Conservation (phyloP, 2,329 filamentous ascomycete genomes). For the Xylariaceae sp. region DNA sequence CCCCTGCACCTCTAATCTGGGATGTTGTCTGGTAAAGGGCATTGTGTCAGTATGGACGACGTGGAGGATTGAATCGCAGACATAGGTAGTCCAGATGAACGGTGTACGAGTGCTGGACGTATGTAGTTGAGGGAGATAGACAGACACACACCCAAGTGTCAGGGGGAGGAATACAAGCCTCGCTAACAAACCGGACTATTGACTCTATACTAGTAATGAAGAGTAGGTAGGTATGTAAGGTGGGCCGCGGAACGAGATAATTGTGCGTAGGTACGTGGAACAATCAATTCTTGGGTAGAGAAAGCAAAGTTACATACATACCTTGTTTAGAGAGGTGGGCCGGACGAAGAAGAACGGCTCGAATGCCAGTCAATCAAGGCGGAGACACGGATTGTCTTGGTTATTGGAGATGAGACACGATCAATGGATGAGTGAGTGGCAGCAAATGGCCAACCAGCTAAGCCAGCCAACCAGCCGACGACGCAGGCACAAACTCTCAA, state of each 20-base stretch:
- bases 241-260: slow-evolving; percentile 4
- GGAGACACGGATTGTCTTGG: slow-evolving; percentile 28
- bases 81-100: not conserved
- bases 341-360: slow-evolving; percentile 6
- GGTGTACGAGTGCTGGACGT: not conserved
- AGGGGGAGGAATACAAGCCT: not conserved
- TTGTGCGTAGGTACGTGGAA: slow-evolving; percentile 2
- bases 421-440: slow-evolving; percentile 12
- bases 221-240: not conserved
- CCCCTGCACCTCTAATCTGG: slow-evolving; percentile 20
- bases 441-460: not conserved
- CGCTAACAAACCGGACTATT: slow-evolving; percentile 1
- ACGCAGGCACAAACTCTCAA: not conserved
- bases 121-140: slow-evolving; percentile 1
- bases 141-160: not conserved
- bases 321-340: slow-evolving; percentile 12
- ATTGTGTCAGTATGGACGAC: slow-evolving; percentile 35
- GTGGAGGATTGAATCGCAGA: not conserved
- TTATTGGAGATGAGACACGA: slow-evolving; percentile 19
- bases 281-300: not conserved
- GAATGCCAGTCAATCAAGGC: slow-evolving; percentile 19
- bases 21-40: slow-evolving; percentile 30
- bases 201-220: slow-evolving; percentile 5
- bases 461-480: not conserved
- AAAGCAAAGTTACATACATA: slow-evolving; percentile 7